phyloP scores from a whole-genome alignment of 164 flowering plant species.

The Nymphaea colorata region DNA sequence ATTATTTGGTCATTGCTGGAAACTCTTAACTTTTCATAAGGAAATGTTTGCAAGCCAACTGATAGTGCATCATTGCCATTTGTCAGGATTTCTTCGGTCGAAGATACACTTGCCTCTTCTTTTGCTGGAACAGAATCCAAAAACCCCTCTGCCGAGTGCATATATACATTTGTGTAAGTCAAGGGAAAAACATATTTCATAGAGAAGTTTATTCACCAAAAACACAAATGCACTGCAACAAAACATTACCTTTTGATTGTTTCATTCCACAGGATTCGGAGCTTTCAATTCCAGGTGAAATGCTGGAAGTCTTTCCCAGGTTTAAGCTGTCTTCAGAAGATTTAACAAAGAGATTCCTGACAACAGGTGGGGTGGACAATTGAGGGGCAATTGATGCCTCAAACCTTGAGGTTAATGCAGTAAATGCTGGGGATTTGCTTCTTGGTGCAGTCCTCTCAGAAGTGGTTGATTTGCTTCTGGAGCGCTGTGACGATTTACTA shows the following conservation, averaged over 20 bases:
- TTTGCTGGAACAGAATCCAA: not conserved
- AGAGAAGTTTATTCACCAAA: not conserved
- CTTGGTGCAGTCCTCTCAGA: slow-evolving; percentile 14
- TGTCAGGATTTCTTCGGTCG: not conserved
- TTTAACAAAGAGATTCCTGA: slow-evolving; percentile 20
- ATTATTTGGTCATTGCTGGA: slow-evolving; percentile 26
- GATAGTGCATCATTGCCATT: not conserved
- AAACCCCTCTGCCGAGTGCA: not conserved
- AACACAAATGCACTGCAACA: not conserved
- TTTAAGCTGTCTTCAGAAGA: slow-evolving; percentile 13
- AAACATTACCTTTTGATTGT: slow-evolving; percentile 2
- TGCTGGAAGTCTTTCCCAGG: slow-evolving; percentile 12
- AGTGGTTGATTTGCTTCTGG: slow-evolving; percentile 21
- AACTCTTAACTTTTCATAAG: slow-evolving; percentile 44
- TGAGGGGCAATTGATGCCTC: slow-evolving; percentile 12
- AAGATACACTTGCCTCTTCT: not conserved
- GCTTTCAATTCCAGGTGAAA: not conserved
- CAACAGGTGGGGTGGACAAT: slow-evolving; percentile 21
- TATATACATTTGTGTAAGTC: not conserved
- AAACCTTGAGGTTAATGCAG: slow-evolving; percentile 7
- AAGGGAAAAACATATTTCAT: not conserved
- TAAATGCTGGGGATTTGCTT: slow-evolving; percentile 19
- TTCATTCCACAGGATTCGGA: slow-evolving; percentile 1
- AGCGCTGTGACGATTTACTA: slow-evolving; percentile 20
- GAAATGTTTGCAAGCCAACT: slow-evolving; percentile 15